Base-by-base conservation (phyloP, 441 rosid species). In the Eutrema salsugineum region DNA sequence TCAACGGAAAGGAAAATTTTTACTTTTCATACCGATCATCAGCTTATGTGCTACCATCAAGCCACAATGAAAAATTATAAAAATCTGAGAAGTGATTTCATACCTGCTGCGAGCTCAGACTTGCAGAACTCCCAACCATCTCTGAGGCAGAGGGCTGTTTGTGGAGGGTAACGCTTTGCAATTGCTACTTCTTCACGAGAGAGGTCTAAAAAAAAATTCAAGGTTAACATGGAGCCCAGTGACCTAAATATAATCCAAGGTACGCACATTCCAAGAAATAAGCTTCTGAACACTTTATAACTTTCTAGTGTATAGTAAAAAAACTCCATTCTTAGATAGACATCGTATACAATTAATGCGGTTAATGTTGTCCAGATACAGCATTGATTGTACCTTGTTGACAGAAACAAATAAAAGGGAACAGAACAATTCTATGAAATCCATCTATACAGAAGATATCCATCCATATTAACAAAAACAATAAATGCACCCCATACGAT, bases 81-180 rank as follows among this genome's bases (percentile, higher is more conserved):
- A 61, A 44, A 51, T 68, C 30, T 66, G 56, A 55, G 11, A 70
- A 63, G 66, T 46, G 67, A 65, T 42, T 60, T 15, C 56, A 28
- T 38, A 95, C 99, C 99, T 83, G 95, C 86, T 30, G 98, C 98
- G 33, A 78, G 86, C 49, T 95, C 98, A 67, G 97, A 85, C 75
- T 82, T 91, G 85, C 94, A 91, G 70, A 95, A 84, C 80, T 95
- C 99, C 98, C 97, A 93, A 68, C 99, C 99, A 83, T 89, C 93
- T 86, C 97, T 86, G 63, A 95, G 82, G 86, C 99, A 95, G 86
- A 88, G 75, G 42, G 96, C 91, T 32, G 95, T 73, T n/a, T 87
- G 88, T 44, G 92, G 79, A 68, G 99, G 99, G 86, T 91, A 95
- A 71, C 90, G 93, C 83, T 89, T 89, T 33, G 98, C 90, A 73